phyloP scores from a whole-genome alignment of 331 rosid genomes.

The Spiraea crenata region DNA sequence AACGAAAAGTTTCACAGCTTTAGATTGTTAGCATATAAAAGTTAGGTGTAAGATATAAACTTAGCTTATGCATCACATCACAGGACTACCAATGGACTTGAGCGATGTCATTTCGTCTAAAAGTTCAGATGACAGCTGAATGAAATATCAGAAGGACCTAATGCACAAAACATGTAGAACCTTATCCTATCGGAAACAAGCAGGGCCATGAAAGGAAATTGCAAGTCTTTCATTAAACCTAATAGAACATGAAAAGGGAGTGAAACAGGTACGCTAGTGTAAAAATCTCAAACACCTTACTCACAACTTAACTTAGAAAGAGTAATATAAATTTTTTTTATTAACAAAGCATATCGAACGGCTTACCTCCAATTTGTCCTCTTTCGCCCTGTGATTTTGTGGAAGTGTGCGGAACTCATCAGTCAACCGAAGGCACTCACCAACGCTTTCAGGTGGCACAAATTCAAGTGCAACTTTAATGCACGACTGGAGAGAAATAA shows the following conservation, averaged over 20 bases:
- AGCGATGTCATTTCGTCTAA: too few relatives aligned
- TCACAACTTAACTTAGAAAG: not conserved
- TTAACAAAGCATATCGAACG: not conserved
- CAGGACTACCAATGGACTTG: too few relatives aligned
- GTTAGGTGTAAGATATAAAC: too few relatives aligned
- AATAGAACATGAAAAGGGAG: not conserved
- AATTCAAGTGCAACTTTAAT: slow-evolving; percentile 73
- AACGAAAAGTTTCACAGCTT: too few relatives aligned
- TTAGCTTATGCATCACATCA: too few relatives aligned
- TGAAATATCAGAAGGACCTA: too few relatives aligned
- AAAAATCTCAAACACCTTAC: not conserved
- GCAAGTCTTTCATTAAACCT: too few relatives aligned
- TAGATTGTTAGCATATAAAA: too few relatives aligned
- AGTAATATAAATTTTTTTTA: not conserved
- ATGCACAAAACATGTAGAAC: too few relatives aligned
- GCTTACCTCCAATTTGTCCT: slow-evolving; percentile 70
- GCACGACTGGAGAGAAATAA: slow-evolving; percentile 43
- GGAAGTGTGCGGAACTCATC: slow-evolving; percentile 72
- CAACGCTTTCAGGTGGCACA: slow-evolving; percentile 78
- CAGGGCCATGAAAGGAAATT: too few relatives aligned
- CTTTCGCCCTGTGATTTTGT: slow-evolving; percentile 55
- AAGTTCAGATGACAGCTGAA: too few relatives aligned
- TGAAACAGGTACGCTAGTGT: not conserved
- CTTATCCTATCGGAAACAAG: too few relatives aligned
- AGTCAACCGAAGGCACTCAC: slow-evolving; percentile 58